Evolutionary conservation across 805 yeast genomes (phyloP).

Genomic region (Scheffersomyces spartinae): DNA sequence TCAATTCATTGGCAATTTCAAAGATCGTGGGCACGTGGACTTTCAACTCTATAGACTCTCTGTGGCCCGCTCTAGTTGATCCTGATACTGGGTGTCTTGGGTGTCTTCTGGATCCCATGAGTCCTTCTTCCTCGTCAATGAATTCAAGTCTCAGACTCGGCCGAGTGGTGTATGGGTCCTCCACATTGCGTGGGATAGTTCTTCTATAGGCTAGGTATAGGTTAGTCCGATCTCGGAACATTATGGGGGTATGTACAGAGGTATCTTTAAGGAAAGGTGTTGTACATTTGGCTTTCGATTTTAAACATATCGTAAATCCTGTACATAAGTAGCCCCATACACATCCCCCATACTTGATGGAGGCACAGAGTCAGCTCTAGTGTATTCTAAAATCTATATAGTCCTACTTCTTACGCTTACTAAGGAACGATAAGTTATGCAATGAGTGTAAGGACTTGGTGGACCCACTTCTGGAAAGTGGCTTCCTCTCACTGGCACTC

Average conservation of each 20-base stretch:
- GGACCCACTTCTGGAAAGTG: no score
- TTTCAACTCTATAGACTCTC: conserved; percentile 42
- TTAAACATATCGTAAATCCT: no score
- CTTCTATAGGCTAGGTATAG: conserved; percentile 79
- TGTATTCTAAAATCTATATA: no score
- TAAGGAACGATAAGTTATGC: no score
- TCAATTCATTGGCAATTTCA: conserved; percentile 63
- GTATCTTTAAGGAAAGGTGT: no score
- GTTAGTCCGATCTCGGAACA: conserved; percentile 95
- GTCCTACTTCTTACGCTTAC: no score
- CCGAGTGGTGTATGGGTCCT: conserved; percentile 11
- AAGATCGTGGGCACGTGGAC: conserved; percentile 69
- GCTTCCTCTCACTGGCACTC: no score
- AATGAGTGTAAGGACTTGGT: no score
- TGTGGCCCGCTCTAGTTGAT: conserved; percentile 11
- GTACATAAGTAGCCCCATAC: no score
- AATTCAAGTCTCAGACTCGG: conserved; percentile 19
- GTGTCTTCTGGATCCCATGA: conserved; percentile 28
- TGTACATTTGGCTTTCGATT: neutral
- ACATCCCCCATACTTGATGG: no score
- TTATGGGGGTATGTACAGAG: conserved; percentile 12
- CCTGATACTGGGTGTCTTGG: conserved; percentile 11
- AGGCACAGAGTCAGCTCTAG: no score
- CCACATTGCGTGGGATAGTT: conserved; percentile 61
- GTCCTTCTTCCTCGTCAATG: conserved; percentile 49